Evolutionary conservation across 2,329 filamentous ascomycete genomes (phyloP).

Genomic region (Colletotrichum eleusines): DNA sequence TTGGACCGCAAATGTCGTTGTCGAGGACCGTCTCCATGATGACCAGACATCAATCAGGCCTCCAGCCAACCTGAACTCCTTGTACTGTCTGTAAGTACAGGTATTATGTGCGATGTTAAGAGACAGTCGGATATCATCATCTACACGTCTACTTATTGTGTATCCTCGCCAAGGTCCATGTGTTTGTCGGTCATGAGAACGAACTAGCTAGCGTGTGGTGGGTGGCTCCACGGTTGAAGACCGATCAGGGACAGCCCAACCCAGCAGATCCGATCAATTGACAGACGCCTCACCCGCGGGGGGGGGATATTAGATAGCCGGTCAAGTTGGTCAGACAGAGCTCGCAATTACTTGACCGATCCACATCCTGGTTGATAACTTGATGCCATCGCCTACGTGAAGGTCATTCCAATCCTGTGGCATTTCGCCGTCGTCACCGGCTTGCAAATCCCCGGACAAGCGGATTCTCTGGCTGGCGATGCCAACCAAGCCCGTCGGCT

Average conservation of each 20-base stretch:
- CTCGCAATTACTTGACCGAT: conserved; percentile 63
- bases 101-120: conserved; percentile 44
- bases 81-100: conserved; percentile 48
- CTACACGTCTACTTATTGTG: conserved; percentile 56
- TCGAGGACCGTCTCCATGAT: conserved; percentile 68
- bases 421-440: conserved; percentile 51
- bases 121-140: conserved; percentile 51
- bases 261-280: not conserved
- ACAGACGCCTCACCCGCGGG: not conserved
- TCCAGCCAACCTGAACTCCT: conserved; percentile 65
- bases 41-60: conserved; percentile 68
- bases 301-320: not conserved
- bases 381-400: not conserved
- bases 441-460: conserved; percentile 64
- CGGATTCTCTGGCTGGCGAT: conserved; percentile 61
- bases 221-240: conserved; percentile 31
- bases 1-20: conserved; percentile 69
- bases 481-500: conserved; percentile 59
- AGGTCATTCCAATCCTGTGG: conserved; percentile 4
- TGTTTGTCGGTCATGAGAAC: conserved; percentile 67
- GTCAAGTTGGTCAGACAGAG: not conserved
- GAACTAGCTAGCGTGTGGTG: conserved; percentile 54
- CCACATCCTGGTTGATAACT: conserved; percentile 56
- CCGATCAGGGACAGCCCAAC: not conserved
- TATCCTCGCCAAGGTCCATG: conserved; percentile 67